These are phyloP conservation scores for Sporisorium graminicola DNA, from an alignment of 1,284 basidiomycete species.

Conservation along the genomic window DNA sequence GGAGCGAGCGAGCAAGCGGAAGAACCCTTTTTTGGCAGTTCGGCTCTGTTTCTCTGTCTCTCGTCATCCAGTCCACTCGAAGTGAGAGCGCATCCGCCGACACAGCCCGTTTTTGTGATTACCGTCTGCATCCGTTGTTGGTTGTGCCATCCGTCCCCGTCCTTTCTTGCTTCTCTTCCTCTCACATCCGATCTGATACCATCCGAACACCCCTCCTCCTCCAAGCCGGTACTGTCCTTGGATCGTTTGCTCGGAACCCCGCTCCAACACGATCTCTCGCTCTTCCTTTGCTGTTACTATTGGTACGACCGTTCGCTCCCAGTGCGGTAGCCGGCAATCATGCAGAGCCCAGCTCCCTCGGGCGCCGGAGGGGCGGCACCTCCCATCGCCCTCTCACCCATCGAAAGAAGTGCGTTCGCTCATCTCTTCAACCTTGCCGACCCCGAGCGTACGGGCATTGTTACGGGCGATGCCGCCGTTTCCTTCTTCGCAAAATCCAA, in stretches of 20 bases:
- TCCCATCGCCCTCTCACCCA: slow-evolving; percentile 45
- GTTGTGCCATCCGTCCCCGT: neutral
- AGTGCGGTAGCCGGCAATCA: slow-evolving; percentile 3
- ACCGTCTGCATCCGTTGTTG: neutral
- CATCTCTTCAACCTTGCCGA: slow-evolving; percentile 66
- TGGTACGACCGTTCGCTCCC: neutral
- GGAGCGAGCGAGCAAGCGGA: neutral
- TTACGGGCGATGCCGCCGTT: slow-evolving; percentile 66
- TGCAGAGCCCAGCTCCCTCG: slow-evolving; percentile 54
- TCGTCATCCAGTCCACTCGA: neutral
- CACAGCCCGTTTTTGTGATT: neutral
- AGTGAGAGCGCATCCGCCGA: neutral
- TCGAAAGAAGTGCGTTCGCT: slow-evolving; percentile 64
- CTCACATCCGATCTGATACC: neutral
- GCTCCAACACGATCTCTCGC: neutral
- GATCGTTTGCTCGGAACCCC: neutral
- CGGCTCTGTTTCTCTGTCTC: neutral
- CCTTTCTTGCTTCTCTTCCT: neutral
- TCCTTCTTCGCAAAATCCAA: slow-evolving; percentile 66
- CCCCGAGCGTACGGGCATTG: slow-evolving; percentile 60
- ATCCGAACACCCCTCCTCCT: neutral
- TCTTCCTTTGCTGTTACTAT: neutral
- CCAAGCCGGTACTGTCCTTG: neutral
- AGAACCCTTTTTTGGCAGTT: slow-evolving; percentile 8
- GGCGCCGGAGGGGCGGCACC: slow-evolving; percentile 30